Percentiles rank a stretch among this genome's conserved stretches.
phyloP scores from a whole-genome alignment of 768 basidiomycete genomes.

The Hebeloma cylindrosporum region DNA sequence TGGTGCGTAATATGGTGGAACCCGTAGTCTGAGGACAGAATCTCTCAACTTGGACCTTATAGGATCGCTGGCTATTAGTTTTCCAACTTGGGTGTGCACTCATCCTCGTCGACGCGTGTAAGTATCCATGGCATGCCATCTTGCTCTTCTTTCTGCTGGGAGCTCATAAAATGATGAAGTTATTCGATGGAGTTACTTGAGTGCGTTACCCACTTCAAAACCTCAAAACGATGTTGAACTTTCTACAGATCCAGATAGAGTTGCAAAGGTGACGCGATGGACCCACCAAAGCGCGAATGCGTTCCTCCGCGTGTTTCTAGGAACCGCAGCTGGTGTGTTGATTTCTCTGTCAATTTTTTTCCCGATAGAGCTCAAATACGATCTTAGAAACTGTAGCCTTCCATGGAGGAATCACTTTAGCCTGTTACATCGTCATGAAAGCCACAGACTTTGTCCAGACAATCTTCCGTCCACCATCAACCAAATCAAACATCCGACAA shows the following conservation, averaged over 20 bases:
- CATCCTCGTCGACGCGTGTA: constrained; percentile 71
- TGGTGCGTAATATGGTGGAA: constrained; percentile 2
- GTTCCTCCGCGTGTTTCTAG: constrained; percentile 61
- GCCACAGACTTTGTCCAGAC: constrained; percentile 36
- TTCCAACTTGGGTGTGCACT: constrained; percentile 57
- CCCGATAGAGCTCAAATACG: neutral
- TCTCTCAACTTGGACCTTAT: constrained; percentile 1
- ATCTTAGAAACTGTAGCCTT: constrained; percentile 70
- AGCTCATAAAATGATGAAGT: too few species aligned
- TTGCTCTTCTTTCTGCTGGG: neutral
- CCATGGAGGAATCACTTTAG: constrained; percentile 61
- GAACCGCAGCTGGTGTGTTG: constrained; percentile 59
- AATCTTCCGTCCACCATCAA: constrained; percentile 19
- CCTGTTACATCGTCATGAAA: constrained; percentile 53
- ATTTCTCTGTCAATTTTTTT: neutral
- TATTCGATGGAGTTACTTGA: constrained; percentile 75
- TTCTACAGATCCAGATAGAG: constrained; percentile 12
- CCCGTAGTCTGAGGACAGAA: neutral
- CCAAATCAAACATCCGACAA: constrained; percentile 50
- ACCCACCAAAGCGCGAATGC: constrained; percentile 46
- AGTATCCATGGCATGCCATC: constrained; percentile 9
- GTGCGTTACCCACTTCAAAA: constrained; percentile 30
- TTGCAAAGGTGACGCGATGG: constrained; percentile 47
- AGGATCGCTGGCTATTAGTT: constrained; percentile 65
- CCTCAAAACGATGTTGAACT: neutral